A percentile compares a stretch with the other conserved stretches of the same genome.
Conservation (phyloP, 345 rosid genomes). For the Pseudoturritis turrita region DNA sequence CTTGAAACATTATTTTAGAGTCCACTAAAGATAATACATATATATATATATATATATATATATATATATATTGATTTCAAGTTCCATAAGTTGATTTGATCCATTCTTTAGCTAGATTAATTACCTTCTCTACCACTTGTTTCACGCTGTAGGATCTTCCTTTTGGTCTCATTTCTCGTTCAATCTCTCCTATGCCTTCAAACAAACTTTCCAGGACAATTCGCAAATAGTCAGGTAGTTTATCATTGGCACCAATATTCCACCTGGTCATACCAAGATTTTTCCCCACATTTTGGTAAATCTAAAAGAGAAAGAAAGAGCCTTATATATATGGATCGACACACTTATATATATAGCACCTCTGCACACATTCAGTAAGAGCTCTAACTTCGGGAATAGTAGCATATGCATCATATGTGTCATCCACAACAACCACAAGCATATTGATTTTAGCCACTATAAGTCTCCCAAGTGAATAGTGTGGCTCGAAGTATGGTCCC, state of each 20-base stretch:
- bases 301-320: background rate
- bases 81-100: no score
- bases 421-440: no score
- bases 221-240: conserved; percentile 1
- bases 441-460: no score
- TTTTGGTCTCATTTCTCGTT: background rate
- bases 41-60: no score
- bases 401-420: no score
- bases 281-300: background rate
- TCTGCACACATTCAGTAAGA: background rate
- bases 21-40: no score
- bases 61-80: background rate
- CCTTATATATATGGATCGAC: background rate
- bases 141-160: background rate
- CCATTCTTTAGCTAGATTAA: background rate
- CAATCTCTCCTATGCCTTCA: background rate
- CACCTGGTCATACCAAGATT: background rate
- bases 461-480: no score
- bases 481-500: no score
- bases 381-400: no score
- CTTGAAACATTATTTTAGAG: background rate
- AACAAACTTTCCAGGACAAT: background rate
- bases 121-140: background rate
- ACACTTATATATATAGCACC: background rate
- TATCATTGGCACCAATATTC: background rate